phyloP scores from a whole-genome alignment of 2,329 filamentous ascomycete species.

The Dactylellina sp. region DNA sequence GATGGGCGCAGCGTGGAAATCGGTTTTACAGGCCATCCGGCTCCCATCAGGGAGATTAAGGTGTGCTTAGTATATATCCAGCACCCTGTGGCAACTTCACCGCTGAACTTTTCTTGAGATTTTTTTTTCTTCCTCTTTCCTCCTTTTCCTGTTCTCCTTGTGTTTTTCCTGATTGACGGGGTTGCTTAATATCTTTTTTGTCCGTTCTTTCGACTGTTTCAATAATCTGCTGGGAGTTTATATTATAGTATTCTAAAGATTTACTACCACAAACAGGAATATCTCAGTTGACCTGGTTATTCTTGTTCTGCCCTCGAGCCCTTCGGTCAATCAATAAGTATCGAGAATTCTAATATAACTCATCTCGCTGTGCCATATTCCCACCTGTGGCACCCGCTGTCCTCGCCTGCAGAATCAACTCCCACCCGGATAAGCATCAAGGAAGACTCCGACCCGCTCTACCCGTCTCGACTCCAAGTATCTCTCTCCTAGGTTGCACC shows the following conservation, averaged over 20 bases:
- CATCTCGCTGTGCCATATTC: slow-evolving; percentile 41
- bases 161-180: slow-evolving; percentile 49
- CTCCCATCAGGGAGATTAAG: slow-evolving; percentile 44
- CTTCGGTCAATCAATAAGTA: slow-evolving; percentile 5
- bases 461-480: slow-evolving; percentile 26
- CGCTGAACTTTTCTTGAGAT: slow-evolving; percentile 15
- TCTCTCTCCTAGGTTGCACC: slow-evolving; percentile 37
- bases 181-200: slow-evolving; percentile 53
- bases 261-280: slow-evolving; percentile 5
- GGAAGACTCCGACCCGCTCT: slow-evolving; percentile 40
- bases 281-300: slow-evolving; percentile 53
- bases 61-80: slow-evolving; percentile 53
- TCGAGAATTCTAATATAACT: slow-evolving; percentile 32
- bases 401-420: slow-evolving; percentile 43
- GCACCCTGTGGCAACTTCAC: slow-evolving; percentile 43
- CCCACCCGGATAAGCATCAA: slow-evolving; percentile 10
- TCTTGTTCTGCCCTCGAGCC: slow-evolving; percentile 19
- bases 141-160: slow-evolving; percentile 21
- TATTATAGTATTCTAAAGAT: too few species aligned
- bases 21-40: slow-evolving; percentile 44
- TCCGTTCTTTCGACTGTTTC: slow-evolving; percentile 43
- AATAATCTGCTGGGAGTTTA: slow-evolving; percentile 43
- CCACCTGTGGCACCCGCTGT: slow-evolving; percentile 45
- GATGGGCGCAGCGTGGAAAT: slow-evolving; percentile 37
- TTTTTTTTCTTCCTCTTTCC: slow-evolving; percentile 22